These are phyloP conservation scores for Botryosphaeria dothidea DNA, from an alignment of 2,329 filamentous ascomycete genomes.

Conservation along the genomic window DNA sequence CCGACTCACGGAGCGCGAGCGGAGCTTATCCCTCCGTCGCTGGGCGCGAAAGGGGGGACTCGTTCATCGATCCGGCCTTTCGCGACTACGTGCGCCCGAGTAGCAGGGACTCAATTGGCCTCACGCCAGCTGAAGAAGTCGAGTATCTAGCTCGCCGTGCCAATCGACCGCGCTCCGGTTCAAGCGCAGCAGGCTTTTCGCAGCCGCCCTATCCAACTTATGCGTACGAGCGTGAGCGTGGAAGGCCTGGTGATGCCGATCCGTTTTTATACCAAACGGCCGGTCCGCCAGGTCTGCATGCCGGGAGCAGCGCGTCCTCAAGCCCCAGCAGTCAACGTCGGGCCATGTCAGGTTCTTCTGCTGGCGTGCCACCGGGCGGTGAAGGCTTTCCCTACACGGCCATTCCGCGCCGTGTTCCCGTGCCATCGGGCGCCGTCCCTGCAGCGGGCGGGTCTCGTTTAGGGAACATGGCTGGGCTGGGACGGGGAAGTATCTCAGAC, in stretches of 20 bases:
- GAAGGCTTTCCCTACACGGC: slow-evolving; percentile 30
- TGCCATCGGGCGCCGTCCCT: slow-evolving; percentile 22
- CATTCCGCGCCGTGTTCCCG: slow-evolving; percentile 39
- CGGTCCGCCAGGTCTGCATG: slow-evolving; percentile 31
- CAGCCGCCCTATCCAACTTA: slow-evolving; percentile 27
- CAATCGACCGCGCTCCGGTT: slow-evolving; percentile 25
- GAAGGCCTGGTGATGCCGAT: slow-evolving; percentile 23
- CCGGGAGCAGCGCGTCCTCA: slow-evolving; percentile 16
- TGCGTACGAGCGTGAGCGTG: slow-evolving; percentile 22
- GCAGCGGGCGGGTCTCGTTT: neutral
- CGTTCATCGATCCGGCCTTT: neutral
- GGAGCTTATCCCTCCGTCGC: neutral
- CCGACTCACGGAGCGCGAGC: slow-evolving; percentile 44
- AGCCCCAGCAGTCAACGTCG: slow-evolving; percentile 31
- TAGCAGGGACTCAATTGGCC: slow-evolving; percentile 31
- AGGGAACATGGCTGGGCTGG: neutral
- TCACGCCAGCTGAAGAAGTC: slow-evolving; percentile 32
- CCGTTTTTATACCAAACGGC: slow-evolving; percentile 24
- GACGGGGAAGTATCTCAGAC: slow-evolving; percentile 1
- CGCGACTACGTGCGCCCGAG: slow-evolving; percentile 31
- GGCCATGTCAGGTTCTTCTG: slow-evolving; percentile 20
- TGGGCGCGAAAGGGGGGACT: neutral
- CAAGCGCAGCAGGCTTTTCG: slow-evolving; percentile 5
- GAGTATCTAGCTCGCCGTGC: slow-evolving; percentile 28
- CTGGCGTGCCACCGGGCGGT: slow-evolving; percentile 21